Percentiles rank a stretch among this genome's conserved stretches.
Conservation (phyloP, 2,329 filamentous ascomycete genomes). For the Pseudogymnoascus pannorum region DNA sequence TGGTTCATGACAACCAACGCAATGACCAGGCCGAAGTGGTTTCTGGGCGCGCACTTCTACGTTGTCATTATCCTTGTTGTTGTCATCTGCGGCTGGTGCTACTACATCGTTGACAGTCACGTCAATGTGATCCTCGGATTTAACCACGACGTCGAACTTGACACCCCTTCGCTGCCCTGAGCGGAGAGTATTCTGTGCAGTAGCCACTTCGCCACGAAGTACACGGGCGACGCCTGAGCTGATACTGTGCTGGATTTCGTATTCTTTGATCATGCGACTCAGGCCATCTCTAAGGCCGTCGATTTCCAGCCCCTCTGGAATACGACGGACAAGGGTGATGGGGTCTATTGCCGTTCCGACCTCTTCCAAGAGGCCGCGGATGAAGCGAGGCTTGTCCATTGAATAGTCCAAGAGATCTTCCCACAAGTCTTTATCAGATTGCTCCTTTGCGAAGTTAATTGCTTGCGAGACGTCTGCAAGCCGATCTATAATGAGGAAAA, state of each 20-base stretch:
- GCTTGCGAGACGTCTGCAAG: constrained; percentile 85
- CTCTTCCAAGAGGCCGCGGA: constrained; percentile 83
- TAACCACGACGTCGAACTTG: constrained; percentile 69
- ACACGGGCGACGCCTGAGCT: constrained; percentile 83
- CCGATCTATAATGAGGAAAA: constrained; percentile 91
- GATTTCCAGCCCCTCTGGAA: constrained; percentile 88
- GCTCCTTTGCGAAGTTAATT: constrained; percentile 88
- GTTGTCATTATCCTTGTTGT: constrained; percentile 14
- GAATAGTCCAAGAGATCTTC: constrained; percentile 89
- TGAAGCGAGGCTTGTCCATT: constrained; percentile 96
- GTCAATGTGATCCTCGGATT: constrained; percentile 37
- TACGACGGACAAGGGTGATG: constrained; percentile 79
- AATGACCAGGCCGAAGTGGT: constrained; percentile 45
- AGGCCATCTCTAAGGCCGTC: constrained; percentile 83
- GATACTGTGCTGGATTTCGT: constrained; percentile 91
- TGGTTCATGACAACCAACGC: constrained; percentile 48
- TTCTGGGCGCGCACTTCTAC: constrained; percentile 9
- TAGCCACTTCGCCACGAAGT: constrained; percentile 76
- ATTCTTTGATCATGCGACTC: constrained; percentile 85
- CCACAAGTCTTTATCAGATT: constrained; percentile 89
- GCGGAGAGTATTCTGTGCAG: constrained; percentile 73
- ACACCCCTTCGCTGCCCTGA: constrained; percentile 76
- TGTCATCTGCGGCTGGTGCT: constrained; percentile 13
- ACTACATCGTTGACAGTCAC: constrained; percentile 36
- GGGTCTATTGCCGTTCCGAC: constrained; percentile 92